These are phyloP conservation scores for Psilocybe sp. DNA, from an alignment of 768 basidiomycete species.

Conservation along the genomic window DNA sequence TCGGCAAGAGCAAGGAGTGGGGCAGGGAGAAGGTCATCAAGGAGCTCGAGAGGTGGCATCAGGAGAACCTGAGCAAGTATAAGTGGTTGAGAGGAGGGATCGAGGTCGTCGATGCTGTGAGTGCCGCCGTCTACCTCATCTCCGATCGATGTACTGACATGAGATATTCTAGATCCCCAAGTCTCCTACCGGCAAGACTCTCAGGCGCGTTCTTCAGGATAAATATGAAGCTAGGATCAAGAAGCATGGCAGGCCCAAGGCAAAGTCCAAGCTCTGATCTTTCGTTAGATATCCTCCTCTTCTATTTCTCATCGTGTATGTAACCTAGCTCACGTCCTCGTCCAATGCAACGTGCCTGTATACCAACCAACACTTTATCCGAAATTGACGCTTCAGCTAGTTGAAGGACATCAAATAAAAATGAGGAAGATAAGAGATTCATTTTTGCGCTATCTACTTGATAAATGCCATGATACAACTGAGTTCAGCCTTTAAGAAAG, in stretches of 20 bases:
- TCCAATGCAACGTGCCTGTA: too few species aligned
- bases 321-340: too few species aligned
- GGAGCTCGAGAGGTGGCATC: slow-evolving; percentile 59
- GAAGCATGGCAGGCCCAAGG: slow-evolving; percentile 14
- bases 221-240: slow-evolving; percentile 42
- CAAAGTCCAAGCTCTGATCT: slow-evolving; percentile 28
- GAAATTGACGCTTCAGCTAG: too few species aligned
- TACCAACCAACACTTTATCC: too few species aligned
- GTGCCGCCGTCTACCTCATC: slow-evolving; percentile 13
- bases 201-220: slow-evolving; percentile 61
- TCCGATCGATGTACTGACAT: too few species aligned
- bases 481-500: slow-evolving; percentile 23
- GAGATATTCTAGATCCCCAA: slow-evolving; percentile 51
- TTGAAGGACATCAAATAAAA: too few species aligned
- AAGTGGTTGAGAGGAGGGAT: slow-evolving; percentile 79
- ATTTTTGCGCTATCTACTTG: too few species aligned
- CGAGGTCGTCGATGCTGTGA: slow-evolving; percentile 58
- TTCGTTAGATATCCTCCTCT: too few species aligned
- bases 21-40: slow-evolving; percentile 39
- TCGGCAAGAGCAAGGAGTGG: slow-evolving; percentile 40
- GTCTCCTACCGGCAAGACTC: slow-evolving; percentile 68
- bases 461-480: too few species aligned
- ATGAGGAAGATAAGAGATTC: too few species aligned
- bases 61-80: slow-evolving; percentile 63
- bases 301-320: too few species aligned